Base-by-base conservation (phyloP, 805 yeast genomes). In the Ogataea chonburiensis region DNA sequence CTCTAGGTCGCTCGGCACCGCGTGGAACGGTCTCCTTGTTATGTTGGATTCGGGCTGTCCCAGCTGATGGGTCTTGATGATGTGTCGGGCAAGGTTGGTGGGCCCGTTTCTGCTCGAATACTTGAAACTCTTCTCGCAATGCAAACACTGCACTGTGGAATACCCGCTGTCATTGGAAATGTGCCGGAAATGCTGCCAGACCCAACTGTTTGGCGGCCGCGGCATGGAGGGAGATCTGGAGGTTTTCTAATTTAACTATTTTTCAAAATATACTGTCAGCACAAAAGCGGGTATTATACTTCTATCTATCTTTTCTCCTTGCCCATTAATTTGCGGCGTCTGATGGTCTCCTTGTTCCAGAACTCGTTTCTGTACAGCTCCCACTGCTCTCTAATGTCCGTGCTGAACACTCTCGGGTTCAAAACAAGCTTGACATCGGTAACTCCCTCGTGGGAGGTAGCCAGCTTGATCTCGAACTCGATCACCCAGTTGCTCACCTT, bases 331-430 rank as follows among this genome's bases (percentile, higher is more conserved):
- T 60, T 64, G 27, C 75, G 61, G 45, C 88, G 66, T 47, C 87
- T 70, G 2, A 77, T 75, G 1, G 86, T 85, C 56, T 88, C 96
- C 49, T 82, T 72, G 15, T 79, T 77, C 97, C 98, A 93, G 56
- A 88, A 93, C 57, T 89, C 97, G 48, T 85, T 86, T 42, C 98
- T 64, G 53, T 89, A 91, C 25, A 87, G 60, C 53, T 91, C 98
- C 98, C 98, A 91, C 7, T 87, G 89, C 58, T 89, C 96, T 45
- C 96, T 72, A 5, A 84, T 76, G 31, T 84, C 89, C 0, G 93
- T 79, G 42, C 77, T 77, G 61, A 91, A 93, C 1, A 81, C 80
- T 33, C 96, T 67, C 3, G 97, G 84, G 40, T 82, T 81, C 37
- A 93, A 66, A 7, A 86, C 83, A 7, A 93, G 58, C 56, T 88